phyloP scores from a whole-genome alignment of 2,329 filamentous ascomycete genomes.

The Verticillium klebahnii region DNA sequence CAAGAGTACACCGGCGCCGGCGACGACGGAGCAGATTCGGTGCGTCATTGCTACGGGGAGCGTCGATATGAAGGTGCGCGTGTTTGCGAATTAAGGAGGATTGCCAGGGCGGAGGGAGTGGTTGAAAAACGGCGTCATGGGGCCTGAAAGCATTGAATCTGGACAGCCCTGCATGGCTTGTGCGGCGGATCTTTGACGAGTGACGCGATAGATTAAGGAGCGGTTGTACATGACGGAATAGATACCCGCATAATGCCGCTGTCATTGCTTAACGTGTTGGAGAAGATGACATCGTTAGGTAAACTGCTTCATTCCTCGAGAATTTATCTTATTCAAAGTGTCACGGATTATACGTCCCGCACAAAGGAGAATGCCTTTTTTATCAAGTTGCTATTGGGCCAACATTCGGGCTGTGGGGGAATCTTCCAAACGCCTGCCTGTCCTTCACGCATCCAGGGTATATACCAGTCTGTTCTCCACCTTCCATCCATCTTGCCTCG shows the following conservation, averaged over 20 bases:
- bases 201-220: constrained; percentile 9
- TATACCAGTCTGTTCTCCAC: neutral
- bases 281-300: neutral
- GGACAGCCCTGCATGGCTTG: neutral
- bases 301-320: no score
- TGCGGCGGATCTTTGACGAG: neutral
- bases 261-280: neutral
- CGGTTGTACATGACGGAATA: constrained; percentile 13
- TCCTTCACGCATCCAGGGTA: neutral
- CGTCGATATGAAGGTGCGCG: constrained; percentile 73
- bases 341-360: no score
- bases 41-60: constrained; percentile 86
- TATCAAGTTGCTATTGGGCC: neutral
- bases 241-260: constrained; percentile 11
- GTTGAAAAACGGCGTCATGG: neutral
- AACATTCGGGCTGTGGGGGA: neutral
- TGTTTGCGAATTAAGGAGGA: constrained; percentile 59
- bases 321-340: no score
- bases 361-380: neutral
- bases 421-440: neutral
- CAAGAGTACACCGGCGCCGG: constrained; percentile 40
- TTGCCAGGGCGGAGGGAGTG: neutral
- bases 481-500: neutral
- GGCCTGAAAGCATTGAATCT: neutral
- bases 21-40: constrained; percentile 55